Evolutionary conservation across 257 asterid genomes (phyloP), one percentile per base, ranked within the genome.

Genomic region (Thymus quinquecostatus): DNA sequence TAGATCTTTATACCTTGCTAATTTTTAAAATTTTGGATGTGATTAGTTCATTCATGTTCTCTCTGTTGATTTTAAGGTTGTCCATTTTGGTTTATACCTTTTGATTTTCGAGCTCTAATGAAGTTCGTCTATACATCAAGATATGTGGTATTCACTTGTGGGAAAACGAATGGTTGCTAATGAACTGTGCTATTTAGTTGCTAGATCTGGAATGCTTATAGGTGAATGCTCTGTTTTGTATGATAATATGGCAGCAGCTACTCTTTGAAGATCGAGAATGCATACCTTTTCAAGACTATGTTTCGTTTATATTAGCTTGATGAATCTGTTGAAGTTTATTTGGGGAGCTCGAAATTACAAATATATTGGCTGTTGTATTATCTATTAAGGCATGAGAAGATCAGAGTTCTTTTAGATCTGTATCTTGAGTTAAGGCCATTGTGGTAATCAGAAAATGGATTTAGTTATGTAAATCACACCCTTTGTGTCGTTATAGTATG

Each of bases 141-240:
- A 51, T 51, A 40, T 51, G 36, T 10, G 44, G 8, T 27, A 29
- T 56, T 14, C 58, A 61, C 63, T 60, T 1, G 45, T 1, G 68
- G 12, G 51, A 64, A 43, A 45, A 5, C 5, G 36, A 62, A 47
- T 36, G 33, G 45, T 53, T 56, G 28, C 8, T 60, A 41, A 65
- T 77, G 49, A 64, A 30, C 30, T 30, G 44, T 65, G 72, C 32
- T 41, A 7, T 40, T 1, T 21, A 68, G 51, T 12, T 36, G 56
- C 54, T 68, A 53, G 64, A 69, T 69, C 64, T 63, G 28, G 68
- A 63, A 40, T 70, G 45, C 7, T 30, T 14, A 28, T 60, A 47
- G 33, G 68, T 47, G 50, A 53, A 53, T 60, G n/a, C 7, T 29
- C 11, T 74, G 55, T 47, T 49, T 40, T 60, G 34, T 48, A 12